Base-by-base conservation (phyloP, 352 stramenopile genomes). In the Phytopythium cucurbitacearum region DNA sequence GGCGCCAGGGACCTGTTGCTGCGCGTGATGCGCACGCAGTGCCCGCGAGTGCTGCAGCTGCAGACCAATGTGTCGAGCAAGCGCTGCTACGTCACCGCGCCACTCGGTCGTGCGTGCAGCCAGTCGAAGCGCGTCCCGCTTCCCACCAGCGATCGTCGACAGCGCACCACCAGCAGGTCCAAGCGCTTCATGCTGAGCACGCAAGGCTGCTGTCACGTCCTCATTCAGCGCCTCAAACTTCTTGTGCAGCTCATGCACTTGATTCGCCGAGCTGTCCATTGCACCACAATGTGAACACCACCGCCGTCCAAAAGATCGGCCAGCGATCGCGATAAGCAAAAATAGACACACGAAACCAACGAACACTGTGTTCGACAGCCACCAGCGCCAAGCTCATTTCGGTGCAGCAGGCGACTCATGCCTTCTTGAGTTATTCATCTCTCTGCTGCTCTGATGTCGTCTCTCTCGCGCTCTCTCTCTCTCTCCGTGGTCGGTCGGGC, bases 151-250 rank as follows among this genome's bases (percentile, higher is more conserved):
- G 13, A 37, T 55, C 5, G 57, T 49, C 7, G 56, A 60, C 5
- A 64, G 56, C 2, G 55, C 65, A 16, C 32, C 44, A 13, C 7
- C 58, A 11, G 50, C 59, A 28, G 21, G 21, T 28, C 21, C 21
- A 28, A 82, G 66, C 1, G 64, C 69, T 57, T 86, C 73, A 34
- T 87, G 71, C 42, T 89, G 78, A 5, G 68, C 67, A 3, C 57
- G 65, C 5, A 91, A 71, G 1, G 76, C 74, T 11, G 66, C 65
- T 4, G 58, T 59, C 40, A 89, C 74, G 56, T 89, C 78, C 33
- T 91, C 81, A 41, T 89, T 91, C 28, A 89, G 51, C 7, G 69
- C 71, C 41, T 89, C 62, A 39, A 91, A 88, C 56, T 89, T 89
- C 44, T 77, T 79, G 68, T 87, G 69, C 36, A 91, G 69, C 53